These are phyloP conservation scores for Xylaria sp. DNA, from an alignment of 2,329 filamentous ascomycete genomes.

Conservation along the genomic window DNA sequence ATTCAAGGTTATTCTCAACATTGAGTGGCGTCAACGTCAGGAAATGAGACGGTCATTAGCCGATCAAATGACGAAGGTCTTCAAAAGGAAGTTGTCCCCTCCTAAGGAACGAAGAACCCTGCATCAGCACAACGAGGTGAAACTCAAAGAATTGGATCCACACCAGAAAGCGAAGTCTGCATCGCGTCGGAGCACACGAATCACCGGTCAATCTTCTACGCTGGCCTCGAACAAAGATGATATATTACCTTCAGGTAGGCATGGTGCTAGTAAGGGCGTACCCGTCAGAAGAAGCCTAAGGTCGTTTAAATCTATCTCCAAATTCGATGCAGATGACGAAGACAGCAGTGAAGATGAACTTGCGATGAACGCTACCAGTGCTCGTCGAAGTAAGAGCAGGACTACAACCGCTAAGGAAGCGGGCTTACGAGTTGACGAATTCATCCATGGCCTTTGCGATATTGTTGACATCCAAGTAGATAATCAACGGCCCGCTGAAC, in stretches of 20 bases:
- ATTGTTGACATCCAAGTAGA: constrained; percentile 78
- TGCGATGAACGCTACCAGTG: constrained; percentile 32
- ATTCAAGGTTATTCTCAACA: constrained; percentile 81
- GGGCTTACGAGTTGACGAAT: constrained; percentile 40
- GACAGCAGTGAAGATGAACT: constrained; percentile 50
- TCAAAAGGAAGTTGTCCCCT: constrained; percentile 51
- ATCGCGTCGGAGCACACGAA: constrained; percentile 47
- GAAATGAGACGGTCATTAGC: constrained; percentile 83
- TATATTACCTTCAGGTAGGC: constrained; percentile 16
- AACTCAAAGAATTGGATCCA: constrained; percentile 8
- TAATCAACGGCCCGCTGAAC: constrained; percentile 77
- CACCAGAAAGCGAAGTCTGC: constrained; percentile 16
- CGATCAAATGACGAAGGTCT: constrained; percentile 73
- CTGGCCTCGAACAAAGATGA: constrained; percentile 36
- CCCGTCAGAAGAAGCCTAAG: constrained; percentile 40
- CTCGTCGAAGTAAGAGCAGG: constrained; percentile 29
- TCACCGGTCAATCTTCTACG: constrained; percentile 38
- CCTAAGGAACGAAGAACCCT: constrained; percentile 36
- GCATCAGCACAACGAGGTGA: constrained; percentile 21
- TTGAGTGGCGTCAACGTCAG: constrained; percentile 83
- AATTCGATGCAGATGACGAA: constrained; percentile 49
- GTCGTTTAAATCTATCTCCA: constrained; percentile 35
- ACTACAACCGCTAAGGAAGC: constrained; percentile 31
- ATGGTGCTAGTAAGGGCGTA: constrained; percentile 30
- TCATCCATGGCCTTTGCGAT: constrained; percentile 75